Conservation (phyloP, 371 early-diverging fungal genomes). For the Mortierella sp. region DNA sequence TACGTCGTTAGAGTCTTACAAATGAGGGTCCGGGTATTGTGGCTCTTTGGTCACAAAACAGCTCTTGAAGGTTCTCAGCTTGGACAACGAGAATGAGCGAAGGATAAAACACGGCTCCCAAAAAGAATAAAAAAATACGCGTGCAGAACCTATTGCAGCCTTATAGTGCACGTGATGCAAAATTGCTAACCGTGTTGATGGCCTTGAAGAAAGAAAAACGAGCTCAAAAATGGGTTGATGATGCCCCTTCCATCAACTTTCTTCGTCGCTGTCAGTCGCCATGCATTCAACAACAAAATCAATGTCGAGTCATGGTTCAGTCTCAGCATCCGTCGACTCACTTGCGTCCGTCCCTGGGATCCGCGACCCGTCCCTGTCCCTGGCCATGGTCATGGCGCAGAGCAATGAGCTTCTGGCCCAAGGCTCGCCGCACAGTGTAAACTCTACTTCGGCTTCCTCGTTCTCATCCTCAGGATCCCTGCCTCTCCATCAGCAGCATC, state of each 20-base stretch:
- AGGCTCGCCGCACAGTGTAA: slow-evolving; percentile 43
- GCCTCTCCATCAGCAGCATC: slow-evolving; percentile 37
- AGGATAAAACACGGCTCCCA: too few species aligned
- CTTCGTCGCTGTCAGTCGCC: background rate
- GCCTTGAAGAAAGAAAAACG: too few species aligned
- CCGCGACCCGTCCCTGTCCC: slow-evolving; percentile 18
- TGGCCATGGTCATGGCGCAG: slow-evolving; percentile 1
- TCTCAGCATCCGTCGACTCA: slow-evolving; percentile 37
- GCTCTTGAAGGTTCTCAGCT: too few species aligned
- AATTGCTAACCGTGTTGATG: too few species aligned
- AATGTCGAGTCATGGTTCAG: slow-evolving; percentile 21
- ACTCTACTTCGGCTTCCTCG: slow-evolving; percentile 45
- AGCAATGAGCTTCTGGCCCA: slow-evolving; percentile 27
- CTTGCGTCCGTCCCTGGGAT: slow-evolving; percentile 27
- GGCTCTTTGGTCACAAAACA: too few species aligned
- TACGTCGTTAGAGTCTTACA: too few species aligned
- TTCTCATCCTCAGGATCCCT: slow-evolving; percentile 43
- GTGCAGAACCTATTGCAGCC: too few species aligned
- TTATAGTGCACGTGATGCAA: too few species aligned
- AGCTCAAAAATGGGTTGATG: too few species aligned
- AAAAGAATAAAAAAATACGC: too few species aligned
- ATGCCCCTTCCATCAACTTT: background rate
- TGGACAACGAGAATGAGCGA: too few species aligned
- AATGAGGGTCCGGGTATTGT: too few species aligned
- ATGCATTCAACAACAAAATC: slow-evolving; percentile 34